Conservation (phyloP, 768 basidiomycete genomes). For the Termitomyces sp. region DNA sequence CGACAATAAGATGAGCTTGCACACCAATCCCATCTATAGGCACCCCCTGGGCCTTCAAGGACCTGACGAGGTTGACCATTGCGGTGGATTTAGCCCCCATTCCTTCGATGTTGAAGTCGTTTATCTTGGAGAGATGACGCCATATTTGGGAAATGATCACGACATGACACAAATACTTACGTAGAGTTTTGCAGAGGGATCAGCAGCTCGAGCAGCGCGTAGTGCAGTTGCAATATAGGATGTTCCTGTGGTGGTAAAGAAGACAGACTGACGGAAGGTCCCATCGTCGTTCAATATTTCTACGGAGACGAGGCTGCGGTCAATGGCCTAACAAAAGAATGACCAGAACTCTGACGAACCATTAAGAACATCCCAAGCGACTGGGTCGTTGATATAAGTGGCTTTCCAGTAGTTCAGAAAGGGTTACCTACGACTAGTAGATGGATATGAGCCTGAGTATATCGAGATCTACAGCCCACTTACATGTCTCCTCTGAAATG, state of each 20-base stretch:
- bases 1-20: constrained; percentile 57
- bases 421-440: background rate
- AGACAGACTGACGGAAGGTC: constrained; percentile 37
- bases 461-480: background rate
- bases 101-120: constrained; percentile 37
- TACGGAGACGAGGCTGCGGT: background rate
- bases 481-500: constrained; percentile 52
- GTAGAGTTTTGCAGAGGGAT: constrained; percentile 53
- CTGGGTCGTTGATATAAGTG: constrained; percentile 22
- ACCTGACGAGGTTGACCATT: constrained; percentile 46
- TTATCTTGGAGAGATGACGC: constrained; percentile 19
- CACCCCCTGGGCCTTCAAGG: constrained; percentile 38
- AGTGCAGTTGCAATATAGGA: constrained; percentile 37
- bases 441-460: background rate
- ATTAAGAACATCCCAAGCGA: constrained; percentile 40
- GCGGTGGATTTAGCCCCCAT: constrained; percentile 50
- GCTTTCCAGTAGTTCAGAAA: background rate
- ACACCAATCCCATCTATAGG: constrained; percentile 62
- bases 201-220: constrained; percentile 39
- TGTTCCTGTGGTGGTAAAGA: constrained; percentile 33
- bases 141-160: background rate
- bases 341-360: constrained; percentile 9
- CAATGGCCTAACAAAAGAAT: background rate
- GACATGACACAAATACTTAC: constrained; percentile 19
- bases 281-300: constrained; percentile 44